Percentiles rank a stretch among this genome's conserved stretches.
phyloP scores from a whole-genome alignment of 2,329 filamentous ascomycete species.

The Aulographum hederae region DNA sequence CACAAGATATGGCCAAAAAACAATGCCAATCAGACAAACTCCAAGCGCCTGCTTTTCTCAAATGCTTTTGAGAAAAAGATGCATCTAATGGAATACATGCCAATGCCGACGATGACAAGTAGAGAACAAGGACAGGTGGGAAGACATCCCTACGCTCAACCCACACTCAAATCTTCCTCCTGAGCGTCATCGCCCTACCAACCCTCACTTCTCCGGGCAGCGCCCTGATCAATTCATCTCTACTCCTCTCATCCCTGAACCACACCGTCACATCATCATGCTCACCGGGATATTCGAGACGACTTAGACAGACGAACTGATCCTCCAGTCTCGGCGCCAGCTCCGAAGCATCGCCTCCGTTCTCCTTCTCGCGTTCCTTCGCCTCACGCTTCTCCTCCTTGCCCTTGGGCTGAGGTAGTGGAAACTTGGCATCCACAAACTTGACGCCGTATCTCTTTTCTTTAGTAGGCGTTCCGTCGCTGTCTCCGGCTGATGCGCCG shows the following conservation, averaged over 20 bases:
- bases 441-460: conserved; percentile 57
- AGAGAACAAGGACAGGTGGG: no score
- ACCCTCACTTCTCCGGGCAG: conserved; percentile 24
- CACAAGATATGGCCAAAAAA: no score
- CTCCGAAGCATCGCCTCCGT: conserved; percentile 13
- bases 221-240: conserved; percentile 25
- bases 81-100: no score
- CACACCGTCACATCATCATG: conserved; percentile 79
- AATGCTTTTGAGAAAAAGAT: no score
- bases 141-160: no score
- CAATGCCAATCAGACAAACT: no score
- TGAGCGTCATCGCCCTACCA: conserved; percentile 22
- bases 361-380: conserved; percentile 22
- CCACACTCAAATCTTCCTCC: conserved; percentile 21
- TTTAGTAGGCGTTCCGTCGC: no score
- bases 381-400: conserved; percentile 18
- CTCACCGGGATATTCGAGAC: conserved; percentile 77
- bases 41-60: no score
- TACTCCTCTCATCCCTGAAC: conserved; percentile 65
- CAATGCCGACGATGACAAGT: no score
- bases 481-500: no score
- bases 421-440: conserved; percentile 81
- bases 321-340: conserved; percentile 44
- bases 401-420: conserved; percentile 41
- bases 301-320: conserved; percentile 68